Conservation (phyloP, 1,284 basidiomycete genomes). For the Ustilago hordei region DNA sequence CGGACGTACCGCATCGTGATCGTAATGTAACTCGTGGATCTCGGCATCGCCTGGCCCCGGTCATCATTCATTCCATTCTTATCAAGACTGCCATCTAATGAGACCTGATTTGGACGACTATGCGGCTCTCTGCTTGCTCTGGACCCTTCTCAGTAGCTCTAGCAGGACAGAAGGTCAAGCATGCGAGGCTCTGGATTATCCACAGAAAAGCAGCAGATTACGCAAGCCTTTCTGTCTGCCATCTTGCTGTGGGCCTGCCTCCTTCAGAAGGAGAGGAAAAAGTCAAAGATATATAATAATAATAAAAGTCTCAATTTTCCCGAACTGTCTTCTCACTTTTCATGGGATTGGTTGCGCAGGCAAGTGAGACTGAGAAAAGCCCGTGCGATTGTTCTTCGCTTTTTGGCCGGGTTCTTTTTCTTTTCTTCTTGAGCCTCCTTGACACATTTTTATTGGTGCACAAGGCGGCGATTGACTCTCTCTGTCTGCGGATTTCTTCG, state of each 20-base stretch:
- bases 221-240: neutral
- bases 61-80: neutral
- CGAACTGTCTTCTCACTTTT: neutral
- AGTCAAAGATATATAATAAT: neutral
- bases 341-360: neutral
- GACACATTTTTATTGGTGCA: slow-evolving; percentile 14
- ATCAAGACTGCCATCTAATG: neutral
- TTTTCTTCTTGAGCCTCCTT: neutral
- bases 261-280: neutral
- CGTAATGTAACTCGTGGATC: neutral
- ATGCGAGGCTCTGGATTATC: slow-evolving; percentile 8
- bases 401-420: slow-evolving; percentile 1
- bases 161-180: neutral
- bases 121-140: neutral
- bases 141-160: slow-evolving; percentile 2
- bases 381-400: slow-evolving; percentile 5
- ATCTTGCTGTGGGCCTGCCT: neutral
- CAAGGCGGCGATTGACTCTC: slow-evolving; percentile 8
- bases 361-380: neutral
- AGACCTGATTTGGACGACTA: neutral
- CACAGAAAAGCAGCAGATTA: neutral
- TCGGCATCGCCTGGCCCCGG: neutral
- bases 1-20: too few species aligned
- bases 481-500: slow-evolving; percentile 20
- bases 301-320: neutral